A percentile compares a stretch with the other conserved stretches of the same genome.
Evolutionary conservation across 305 asterid species (phyloP).

Genomic region (Plantago rigida): DNA sequence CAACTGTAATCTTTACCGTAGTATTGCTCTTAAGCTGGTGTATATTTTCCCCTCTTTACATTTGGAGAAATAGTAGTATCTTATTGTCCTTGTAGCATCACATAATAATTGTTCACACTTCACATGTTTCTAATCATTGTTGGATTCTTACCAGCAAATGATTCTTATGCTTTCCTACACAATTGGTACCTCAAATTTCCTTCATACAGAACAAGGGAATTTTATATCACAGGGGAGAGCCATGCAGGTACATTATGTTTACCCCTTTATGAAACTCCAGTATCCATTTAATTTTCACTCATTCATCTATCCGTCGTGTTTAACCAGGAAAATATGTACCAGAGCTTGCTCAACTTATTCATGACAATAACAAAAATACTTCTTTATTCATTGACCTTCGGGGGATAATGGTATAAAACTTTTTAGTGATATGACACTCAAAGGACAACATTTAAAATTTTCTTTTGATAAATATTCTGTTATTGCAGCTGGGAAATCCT

Average conservation of each 20-base stretch:
- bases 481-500: slow-evolving; percentile 72
- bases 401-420: slow-evolving; percentile 71
- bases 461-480: no score
- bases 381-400: slow-evolving; percentile 61
- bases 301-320: slow-evolving; percentile 12
- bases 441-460: no score
- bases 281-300: not conserved
- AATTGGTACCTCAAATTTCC: slow-evolving; percentile 88
- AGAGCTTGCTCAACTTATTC: slow-evolving; percentile 77
- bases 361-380: slow-evolving; percentile 55
- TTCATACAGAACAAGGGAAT: slow-evolving; percentile 42
- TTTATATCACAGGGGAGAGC: slow-evolving; percentile 88
- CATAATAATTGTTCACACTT: not conserved
- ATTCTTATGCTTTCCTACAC: slow-evolving; percentile 70
- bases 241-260: slow-evolving; percentile 55
- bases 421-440: not conserved
- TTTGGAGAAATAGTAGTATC: no score
- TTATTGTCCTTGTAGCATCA: slow-evolving; percentile 9
- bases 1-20: not conserved
- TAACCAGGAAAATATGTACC: slow-evolving; percentile 69
- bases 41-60: no score
- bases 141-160: slow-evolving; percentile 48
- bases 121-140: not conserved
- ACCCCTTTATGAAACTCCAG: not conserved
- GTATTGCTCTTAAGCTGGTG: no score